Percentiles rank a stretch among this genome's conserved stretches.
Conservation (phyloP, 768 basidiomycete species). For the Boletus reticulatus region DNA sequence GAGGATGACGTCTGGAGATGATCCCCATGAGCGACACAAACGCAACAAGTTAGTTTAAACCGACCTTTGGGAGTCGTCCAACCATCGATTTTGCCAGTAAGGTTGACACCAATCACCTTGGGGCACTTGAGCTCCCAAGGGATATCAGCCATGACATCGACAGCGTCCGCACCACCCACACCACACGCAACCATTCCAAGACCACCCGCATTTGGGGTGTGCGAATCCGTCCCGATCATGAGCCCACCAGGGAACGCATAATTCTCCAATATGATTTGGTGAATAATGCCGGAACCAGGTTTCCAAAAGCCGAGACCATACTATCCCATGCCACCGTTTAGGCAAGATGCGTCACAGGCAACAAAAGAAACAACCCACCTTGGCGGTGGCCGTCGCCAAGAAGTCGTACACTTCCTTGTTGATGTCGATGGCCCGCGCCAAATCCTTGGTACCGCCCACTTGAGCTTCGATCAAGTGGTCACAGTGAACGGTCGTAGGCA, state of each 20-base stretch:
- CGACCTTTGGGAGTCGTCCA: constrained; percentile 98
- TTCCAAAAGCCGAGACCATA: constrained; percentile 99
- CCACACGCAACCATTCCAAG: constrained; percentile 99
- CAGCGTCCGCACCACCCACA: constrained; percentile 98
- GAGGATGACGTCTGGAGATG: constrained; percentile 82
- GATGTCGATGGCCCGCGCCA: constrained; percentile 85
- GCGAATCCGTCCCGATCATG: constrained; percentile 99
- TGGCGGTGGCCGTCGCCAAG: constrained; percentile 94
- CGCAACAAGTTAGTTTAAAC: constrained; percentile 7
- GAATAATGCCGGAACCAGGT: constrained; percentile 98
- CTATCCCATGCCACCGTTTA: constrained; percentile 34
- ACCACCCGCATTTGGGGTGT: constrained; percentile 99
- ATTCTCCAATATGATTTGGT: constrained; percentile 99
- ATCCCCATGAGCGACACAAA: constrained; percentile 6
- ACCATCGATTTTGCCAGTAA: constrained; percentile 91
- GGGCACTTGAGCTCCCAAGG: constrained; percentile 99
- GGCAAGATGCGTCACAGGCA: neutral
- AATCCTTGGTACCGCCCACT: constrained; percentile 89
- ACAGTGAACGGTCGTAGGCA: constrained; percentile 98
- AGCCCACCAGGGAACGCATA: constrained; percentile 99
- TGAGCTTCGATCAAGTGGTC: constrained; percentile 99
- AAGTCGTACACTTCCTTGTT: constrained; percentile 99
- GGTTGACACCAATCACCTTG: constrained; percentile 97
- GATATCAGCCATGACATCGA: constrained; percentile 97
- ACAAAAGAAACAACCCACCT: constrained; percentile 44